These are phyloP conservation scores for Triticum aestivum DNA, from an alignment of 176 grass and related monocot genomes.

Conservation along the genomic window IWGSC_CS_RefSeq_v2.1 NC_057805.1:63251597-63252096, in stretches of 20 bases:
- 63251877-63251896: background rate
- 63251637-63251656: background rate
- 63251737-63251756: slow-evolving; percentile 1
- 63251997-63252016: background rate
- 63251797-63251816: background rate
- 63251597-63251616: slow-evolving; percentile 2
- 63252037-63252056: background rate
- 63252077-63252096: background rate
- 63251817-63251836: background rate
- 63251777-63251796: background rate
- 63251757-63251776: background rate
- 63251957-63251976: background rate
- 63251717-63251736: background rate
- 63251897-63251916: background rate
- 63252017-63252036: background rate
- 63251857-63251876: background rate
- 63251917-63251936: background rate
- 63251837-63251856: background rate
- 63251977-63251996: background rate
- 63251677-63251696: background rate
- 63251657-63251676: slow-evolving; percentile 7
- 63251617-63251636: slow-evolving; percentile 9
- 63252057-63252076: background rate
- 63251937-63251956: background rate
- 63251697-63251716: slow-evolving; percentile 1